A percentile compares a stretch with the other conserved stretches of the same genome.
Conservation (phyloP, 306 rosid species). For the Prinsepia uniflora region DNA sequence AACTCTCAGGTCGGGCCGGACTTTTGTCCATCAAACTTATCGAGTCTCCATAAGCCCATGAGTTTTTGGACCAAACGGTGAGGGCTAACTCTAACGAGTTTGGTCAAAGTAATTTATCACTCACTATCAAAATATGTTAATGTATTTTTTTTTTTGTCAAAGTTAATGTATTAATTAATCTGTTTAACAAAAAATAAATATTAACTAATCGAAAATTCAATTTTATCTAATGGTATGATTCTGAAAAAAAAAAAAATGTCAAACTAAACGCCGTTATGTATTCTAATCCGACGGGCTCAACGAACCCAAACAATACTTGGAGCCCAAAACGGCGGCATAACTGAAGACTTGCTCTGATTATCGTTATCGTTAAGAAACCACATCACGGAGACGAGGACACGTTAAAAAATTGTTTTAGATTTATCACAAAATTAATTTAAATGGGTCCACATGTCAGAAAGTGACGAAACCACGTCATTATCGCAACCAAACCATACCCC, state of each 20-base stretch:
- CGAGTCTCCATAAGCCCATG: too few species aligned
- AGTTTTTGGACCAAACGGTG: too few species aligned
- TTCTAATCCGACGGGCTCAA: conserved; percentile 9
- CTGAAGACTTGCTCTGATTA: not conserved
- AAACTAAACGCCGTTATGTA: not conserved
- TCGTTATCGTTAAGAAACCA: not conserved
- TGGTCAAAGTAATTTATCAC: too few species aligned
- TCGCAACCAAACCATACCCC: conserved; percentile 14
- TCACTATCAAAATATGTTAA: too few species aligned
- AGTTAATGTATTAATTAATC: too few species aligned
- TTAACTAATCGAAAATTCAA: too few species aligned
- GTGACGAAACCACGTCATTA: conserved; percentile 26
- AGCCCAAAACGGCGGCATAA: not conserved
- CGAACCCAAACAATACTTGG: not conserved
- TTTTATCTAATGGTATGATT: not conserved
- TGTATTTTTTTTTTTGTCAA: too few species aligned
- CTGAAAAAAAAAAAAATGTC: conserved; percentile 4
- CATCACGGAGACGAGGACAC: conserved; percentile 8
- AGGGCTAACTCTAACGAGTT: too few species aligned
- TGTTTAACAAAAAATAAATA: too few species aligned
- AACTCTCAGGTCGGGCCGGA: too few species aligned
- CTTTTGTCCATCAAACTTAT: too few species aligned
- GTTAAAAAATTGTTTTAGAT: not conserved
- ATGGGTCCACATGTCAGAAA: conserved; percentile 12
- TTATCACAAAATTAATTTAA: not conserved